Percentiles rank a stretch among this genome's conserved stretches.
Conservation (phyloP, 306 rosid genomes). For the Sicyos baderoa region DNA sequence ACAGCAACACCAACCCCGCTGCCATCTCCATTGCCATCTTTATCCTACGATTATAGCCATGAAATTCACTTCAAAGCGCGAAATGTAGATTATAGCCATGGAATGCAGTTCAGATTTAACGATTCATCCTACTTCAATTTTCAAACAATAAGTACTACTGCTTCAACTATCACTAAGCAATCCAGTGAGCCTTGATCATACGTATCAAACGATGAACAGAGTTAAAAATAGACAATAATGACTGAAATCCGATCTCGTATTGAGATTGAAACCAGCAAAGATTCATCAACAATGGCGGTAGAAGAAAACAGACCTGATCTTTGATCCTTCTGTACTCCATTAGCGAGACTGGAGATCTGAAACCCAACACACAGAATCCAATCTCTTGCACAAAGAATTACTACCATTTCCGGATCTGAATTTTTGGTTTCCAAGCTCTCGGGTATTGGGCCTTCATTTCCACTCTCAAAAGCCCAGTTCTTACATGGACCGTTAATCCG, state of each 20-base stretch:
- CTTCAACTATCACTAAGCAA: conserved; percentile 1
- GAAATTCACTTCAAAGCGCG: too few species aligned
- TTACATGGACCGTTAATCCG: not conserved
- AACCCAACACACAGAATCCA: not conserved
- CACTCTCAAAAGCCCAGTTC: not conserved
- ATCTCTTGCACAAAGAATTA: not conserved
- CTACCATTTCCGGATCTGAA: not conserved
- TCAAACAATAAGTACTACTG: not conserved
- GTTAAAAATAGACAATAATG: not conserved
- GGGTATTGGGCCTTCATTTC: not conserved
- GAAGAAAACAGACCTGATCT: conserved; percentile 47
- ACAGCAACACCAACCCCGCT: conserved; percentile 12
- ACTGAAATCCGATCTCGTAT: not conserved
- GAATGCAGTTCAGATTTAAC: not conserved
- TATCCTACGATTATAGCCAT: conserved; percentile 10
- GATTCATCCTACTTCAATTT: not conserved
- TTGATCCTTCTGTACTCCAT: conserved; percentile 90
- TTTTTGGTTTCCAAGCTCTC: not conserved
- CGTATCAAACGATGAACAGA: not conserved
- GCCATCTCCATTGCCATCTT: conserved; percentile 17
- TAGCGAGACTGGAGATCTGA: conserved; percentile 18
- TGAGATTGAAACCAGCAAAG: not conserved
- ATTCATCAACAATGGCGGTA: not conserved
- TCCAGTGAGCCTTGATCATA: not conserved
- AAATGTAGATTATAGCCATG: not conserved